A percentile compares a stretch with the other conserved stretches of the same genome.
Evolutionary conservation across 495 filamentous ascomycete genomes (phyloP).

Genomic region (Daldinia grandis): DNA sequence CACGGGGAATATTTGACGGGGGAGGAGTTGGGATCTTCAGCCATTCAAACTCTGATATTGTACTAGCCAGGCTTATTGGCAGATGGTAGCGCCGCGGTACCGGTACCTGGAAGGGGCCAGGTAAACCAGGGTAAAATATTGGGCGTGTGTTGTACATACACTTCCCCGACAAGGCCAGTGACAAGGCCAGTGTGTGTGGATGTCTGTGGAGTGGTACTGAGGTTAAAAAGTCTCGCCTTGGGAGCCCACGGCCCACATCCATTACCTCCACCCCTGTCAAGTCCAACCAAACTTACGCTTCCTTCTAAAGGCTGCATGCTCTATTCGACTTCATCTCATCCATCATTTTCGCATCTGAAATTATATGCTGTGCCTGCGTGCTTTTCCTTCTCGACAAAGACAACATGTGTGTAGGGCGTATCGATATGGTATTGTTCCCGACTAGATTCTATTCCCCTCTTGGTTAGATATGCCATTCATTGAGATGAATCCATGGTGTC

Average conservation of each 20-base stretch:
- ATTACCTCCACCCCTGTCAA: conserved; percentile 43
- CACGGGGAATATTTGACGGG: conserved; percentile 33
- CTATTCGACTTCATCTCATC: conserved; percentile 49
- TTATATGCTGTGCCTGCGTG: conserved; percentile 16
- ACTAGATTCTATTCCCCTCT: conserved; percentile 12
- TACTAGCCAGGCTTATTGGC: conserved; percentile 37
- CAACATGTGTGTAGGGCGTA: neutral
- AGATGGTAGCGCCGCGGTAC: conserved; percentile 33
- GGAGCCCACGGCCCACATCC: conserved; percentile 36
- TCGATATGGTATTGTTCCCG: neutral
- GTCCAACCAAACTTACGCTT: conserved; percentile 47
- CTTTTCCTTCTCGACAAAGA: conserved; percentile 29
- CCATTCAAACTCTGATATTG: conserved; percentile 45
- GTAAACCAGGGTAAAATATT: conserved; percentile 8
- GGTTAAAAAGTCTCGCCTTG: conserved; percentile 45
- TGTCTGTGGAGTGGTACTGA: conserved; percentile 38
- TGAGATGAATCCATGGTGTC: conserved; percentile 12
- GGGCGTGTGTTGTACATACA: conserved; percentile 33
- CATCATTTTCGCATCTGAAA: conserved; percentile 45
- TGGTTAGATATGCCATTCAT: conserved; percentile 9
- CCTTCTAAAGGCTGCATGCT: conserved; percentile 45
- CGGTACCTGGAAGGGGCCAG: conserved; percentile 19
- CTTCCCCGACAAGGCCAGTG: conserved; percentile 30
- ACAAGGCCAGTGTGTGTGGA: conserved; percentile 29
- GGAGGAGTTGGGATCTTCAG: conserved; percentile 43